These are phyloP conservation scores for Dendrobium catenatum DNA, from an alignment of 106 monocot species.

Conservation along the genomic window DNA sequence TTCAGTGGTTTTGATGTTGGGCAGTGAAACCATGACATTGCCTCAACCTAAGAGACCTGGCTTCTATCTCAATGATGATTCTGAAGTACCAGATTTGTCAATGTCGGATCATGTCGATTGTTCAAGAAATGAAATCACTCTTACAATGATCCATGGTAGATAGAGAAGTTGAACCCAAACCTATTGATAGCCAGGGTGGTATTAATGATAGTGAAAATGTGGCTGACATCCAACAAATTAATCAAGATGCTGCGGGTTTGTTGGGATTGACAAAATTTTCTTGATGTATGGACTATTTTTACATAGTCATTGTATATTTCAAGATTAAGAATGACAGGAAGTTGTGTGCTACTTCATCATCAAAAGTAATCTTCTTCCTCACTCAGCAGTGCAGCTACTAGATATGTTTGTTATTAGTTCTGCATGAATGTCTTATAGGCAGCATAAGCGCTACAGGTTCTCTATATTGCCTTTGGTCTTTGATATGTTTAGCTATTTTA, in stretches of 20 bases:
- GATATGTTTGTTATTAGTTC: neutral
- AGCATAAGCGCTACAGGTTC: too few relatives aligned
- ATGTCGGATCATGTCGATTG: neutral
- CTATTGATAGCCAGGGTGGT: too few relatives aligned
- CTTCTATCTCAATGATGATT: neutral
- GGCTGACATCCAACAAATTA: too few relatives aligned
- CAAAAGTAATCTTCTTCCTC: neutral
- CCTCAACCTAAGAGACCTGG: slow-evolving; percentile 17
- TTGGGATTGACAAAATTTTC: neutral
- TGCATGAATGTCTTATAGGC: neutral
- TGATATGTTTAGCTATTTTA: too few relatives aligned
- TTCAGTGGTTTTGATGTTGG: slow-evolving; percentile 32
- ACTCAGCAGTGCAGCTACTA: too few relatives aligned
- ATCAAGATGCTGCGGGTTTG: too few relatives aligned
- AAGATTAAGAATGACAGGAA: neutral
- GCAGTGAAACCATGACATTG: slow-evolving; percentile 9
- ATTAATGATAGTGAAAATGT: too few relatives aligned
- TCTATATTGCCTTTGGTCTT: too few relatives aligned
- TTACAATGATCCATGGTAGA: neutral
- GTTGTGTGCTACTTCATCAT: neutral
- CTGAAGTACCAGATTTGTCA: neutral
- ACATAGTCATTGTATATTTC: neutral
- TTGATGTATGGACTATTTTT: neutral
- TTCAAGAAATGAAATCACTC: neutral
- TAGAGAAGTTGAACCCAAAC: neutral